Evolutionary conservation across 176 grass and related monocot genomes (phyloP), one percentile per base, ranked within the genome.

Genomic region (Phoenix dactylifera): DNA sequence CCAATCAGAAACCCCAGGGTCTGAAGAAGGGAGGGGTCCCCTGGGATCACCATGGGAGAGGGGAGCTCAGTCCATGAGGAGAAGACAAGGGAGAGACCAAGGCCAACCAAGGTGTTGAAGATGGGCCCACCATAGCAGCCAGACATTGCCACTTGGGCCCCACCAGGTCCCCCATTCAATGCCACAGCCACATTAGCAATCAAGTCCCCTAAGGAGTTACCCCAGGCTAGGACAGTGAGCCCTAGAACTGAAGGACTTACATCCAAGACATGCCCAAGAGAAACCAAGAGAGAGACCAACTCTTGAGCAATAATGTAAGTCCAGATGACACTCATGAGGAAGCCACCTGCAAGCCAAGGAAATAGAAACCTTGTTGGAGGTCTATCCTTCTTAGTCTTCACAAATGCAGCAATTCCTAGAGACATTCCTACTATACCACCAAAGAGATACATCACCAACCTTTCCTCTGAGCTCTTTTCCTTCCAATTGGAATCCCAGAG

Each of bases 311-410:
- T 58, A 53, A 74, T 77, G 65, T 88, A 95, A 16, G 78, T 55
- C 89, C 85, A 88, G 5, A 60, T 71, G 22, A 88, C 72, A 49
- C 75, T 88, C 89, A 85, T 88, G 32, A 77, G 72, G 76, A 95
- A 95, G 25, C 78, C 85, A 1, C 68, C 81, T 26, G 68, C 72
- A 51, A 80, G 64, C 85, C 89, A 95, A 44, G 72, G 69, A 16
- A 72, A 50, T 39, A 76, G 68, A 30, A 74, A 65, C 24, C 52
- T 59, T 1, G 59, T 50, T 0, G 84, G 84, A 0, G 84, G 89
- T 0, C 51, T 19, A 7, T 67, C 61, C 50, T 49, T 7, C 0
- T 64, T 50, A 7, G 89, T 95, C 69, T 62, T 77, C 55, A 73
- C 18, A 18, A 74, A 79, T 16, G 77, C 63, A 49, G 50, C 16